These are phyloP conservation scores for Thermothielavioides terrestris DNA, from an alignment of 495 filamentous ascomycete species.

Conservation along the genomic window DNA sequence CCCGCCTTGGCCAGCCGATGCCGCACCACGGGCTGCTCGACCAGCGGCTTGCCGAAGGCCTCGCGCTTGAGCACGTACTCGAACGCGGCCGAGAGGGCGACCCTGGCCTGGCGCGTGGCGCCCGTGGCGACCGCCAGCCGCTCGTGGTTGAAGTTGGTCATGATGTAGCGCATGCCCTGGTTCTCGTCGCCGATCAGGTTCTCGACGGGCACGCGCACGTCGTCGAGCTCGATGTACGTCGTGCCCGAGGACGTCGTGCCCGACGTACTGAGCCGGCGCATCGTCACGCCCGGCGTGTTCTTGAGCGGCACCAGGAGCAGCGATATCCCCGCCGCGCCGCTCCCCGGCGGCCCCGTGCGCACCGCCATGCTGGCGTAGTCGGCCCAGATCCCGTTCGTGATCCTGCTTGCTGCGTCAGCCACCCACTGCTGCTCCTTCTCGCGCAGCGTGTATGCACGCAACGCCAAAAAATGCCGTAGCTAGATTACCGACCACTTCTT, in stretches of 20 bases:
- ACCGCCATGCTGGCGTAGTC: slow-evolving; percentile 67
- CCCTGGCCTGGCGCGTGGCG: slow-evolving; percentile 52
- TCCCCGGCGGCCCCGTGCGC: slow-evolving; percentile 56
- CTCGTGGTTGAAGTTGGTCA: slow-evolving; percentile 84
- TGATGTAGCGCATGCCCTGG: slow-evolving; percentile 64
- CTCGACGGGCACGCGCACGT: slow-evolving; percentile 57
- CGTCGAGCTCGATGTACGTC: slow-evolving; percentile 68
- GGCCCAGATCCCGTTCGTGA: slow-evolving; percentile 71
- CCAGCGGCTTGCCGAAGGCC: slow-evolving; percentile 63
- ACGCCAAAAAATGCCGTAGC: not conserved
- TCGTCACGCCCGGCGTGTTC: slow-evolving; percentile 50
- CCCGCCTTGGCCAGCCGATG: slow-evolving; percentile 64
- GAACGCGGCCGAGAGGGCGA: slow-evolving; percentile 56
- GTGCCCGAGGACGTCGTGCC: slow-evolving; percentile 58
- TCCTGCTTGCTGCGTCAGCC: slow-evolving; percentile 33
- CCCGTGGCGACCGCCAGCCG: slow-evolving; percentile 57
- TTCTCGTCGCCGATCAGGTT: slow-evolving; percentile 67
- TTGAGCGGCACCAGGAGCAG: slow-evolving; percentile 61
- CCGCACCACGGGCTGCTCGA: slow-evolving; percentile 66
- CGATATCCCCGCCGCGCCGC: slow-evolving; percentile 52
- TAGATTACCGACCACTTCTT: slow-evolving; percentile 65
- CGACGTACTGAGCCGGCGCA: slow-evolving; percentile 54
- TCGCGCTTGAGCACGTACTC: slow-evolving; percentile 63
- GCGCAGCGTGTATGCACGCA: no score
- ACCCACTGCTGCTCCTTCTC: no score